Evolutionary conservation across 805 yeast genomes (phyloP).

Genomic region (Pichia cabralensis): DNA sequence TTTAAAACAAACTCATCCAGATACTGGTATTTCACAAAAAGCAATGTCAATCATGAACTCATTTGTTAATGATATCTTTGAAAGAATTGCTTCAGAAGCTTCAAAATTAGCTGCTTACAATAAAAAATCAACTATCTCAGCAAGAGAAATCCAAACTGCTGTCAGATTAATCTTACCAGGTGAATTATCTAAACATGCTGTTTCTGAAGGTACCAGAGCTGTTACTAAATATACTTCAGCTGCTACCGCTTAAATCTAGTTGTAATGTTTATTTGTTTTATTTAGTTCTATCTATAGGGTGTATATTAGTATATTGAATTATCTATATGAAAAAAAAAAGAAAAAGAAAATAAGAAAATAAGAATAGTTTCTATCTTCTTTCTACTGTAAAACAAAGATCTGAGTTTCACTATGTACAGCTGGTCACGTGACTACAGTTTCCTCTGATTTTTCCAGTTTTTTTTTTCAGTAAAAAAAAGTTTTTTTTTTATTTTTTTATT

Average conservation of each 20-base stretch:
- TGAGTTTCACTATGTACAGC: no score
- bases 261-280: constrained; percentile 10
- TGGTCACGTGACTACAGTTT: no score
- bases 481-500: background rate
- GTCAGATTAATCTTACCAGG: constrained; percentile 97
- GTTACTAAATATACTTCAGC: constrained; percentile 89
- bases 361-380: no score
- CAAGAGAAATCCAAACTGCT: constrained; percentile 98
- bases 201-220: constrained; percentile 97
- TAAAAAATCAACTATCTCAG: constrained; percentile 95
- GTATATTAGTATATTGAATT: constrained; percentile 25
- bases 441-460: background rate
- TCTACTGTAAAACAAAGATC: no score
- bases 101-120: constrained; percentile 98
- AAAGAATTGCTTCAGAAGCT: constrained; percentile 96
- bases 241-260: constrained; percentile 35
- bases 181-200: constrained; percentile 98
- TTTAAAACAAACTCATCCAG: constrained; percentile 98
- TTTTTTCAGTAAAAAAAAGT: background rate
- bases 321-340: background rate
- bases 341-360: background rate
- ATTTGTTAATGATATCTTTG: constrained; percentile 94
- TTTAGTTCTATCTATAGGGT: constrained; percentile 20
- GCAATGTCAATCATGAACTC: constrained; percentile 99
- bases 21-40: constrained; percentile 97